Base-by-base conservation (phyloP, 2,329 filamentous ascomycete species). In the Beauveria asiatica region DNA sequence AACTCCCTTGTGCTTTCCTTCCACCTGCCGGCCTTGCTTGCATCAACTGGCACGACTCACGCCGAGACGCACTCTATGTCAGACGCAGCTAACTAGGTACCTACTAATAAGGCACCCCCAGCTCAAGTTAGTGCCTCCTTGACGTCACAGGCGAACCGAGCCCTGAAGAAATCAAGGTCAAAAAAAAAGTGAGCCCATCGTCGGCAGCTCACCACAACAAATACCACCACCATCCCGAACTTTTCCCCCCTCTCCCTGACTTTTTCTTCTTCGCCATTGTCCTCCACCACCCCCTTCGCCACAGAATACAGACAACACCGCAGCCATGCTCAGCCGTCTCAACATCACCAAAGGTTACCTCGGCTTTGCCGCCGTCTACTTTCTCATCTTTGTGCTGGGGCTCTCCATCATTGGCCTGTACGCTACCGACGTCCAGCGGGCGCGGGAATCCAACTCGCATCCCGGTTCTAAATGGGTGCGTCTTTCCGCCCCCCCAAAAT, bases 361-460 rank as follows among this genome's bases (percentile, higher is more conserved):
- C 66, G 68, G 78, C 65, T 87, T 88, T 69, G 75, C 80, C 25
- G 65, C 80, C 64, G 74, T 92, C n/a, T 88, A 92, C 70, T 79
- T 92, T 71, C 74, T 87, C 62, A 89, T 93, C 69, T 86, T 96
- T 68, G 80, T 89, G 61, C 80, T 95, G 64, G 90, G 85, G 16
- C 74, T 96, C 61, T 82, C 88, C 1, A 88, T 94, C 59, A 86
- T 87, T 64, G 92, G 88, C 1, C 82, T 96, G 21, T 96, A 94
- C 65, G 89, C 85, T 41, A 74, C 80, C 25, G 88, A 93, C 69
- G 75, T 94, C 6, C 73, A 83, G 62, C 72, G 73, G 23, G 83
- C 84, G 1, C 70, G 75, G 42, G 74, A 82, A 19, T 70, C 76
- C 5, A 70, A 78, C 58, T 76, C 76, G 45, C 80, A 83, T 63